A percentile compares a stretch with the other conserved stretches of the same genome.
Evolutionary conservation across 2,329 filamentous ascomycete species (phyloP).

Genomic region (Magnaporthales sp.): DNA sequence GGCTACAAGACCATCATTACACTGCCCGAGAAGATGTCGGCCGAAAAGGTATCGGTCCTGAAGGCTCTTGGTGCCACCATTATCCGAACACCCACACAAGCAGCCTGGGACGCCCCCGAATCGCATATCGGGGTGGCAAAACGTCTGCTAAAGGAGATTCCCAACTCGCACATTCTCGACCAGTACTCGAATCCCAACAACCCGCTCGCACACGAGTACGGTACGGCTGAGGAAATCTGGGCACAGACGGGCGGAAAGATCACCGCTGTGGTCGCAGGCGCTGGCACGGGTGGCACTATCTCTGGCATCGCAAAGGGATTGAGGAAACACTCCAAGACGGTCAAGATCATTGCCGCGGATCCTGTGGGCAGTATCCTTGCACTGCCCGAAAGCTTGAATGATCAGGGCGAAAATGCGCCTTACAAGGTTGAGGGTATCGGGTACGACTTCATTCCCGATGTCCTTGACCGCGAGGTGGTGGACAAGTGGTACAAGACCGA

Average conservation of each 20-base stretch:
- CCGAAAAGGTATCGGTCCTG: slow-evolving; percentile 93
- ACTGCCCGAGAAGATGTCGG: slow-evolving; percentile 97
- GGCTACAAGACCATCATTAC: slow-evolving; percentile 99
- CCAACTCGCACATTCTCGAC: slow-evolving; percentile 93
- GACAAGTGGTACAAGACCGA: slow-evolving; percentile 99
- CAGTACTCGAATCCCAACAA: slow-evolving; percentile 93
- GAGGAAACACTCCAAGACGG: slow-evolving; percentile 72
- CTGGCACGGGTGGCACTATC: slow-evolving; percentile 92
- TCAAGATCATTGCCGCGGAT: slow-evolving; percentile 90
- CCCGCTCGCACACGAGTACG: slow-evolving; percentile 84
- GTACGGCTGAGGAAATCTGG: slow-evolving; percentile 96
- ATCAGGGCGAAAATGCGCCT: slow-evolving; percentile 67
- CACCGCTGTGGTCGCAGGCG: slow-evolving; percentile 78
- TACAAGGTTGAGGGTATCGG: slow-evolving; percentile 99
- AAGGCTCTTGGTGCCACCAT: slow-evolving; percentile 93
- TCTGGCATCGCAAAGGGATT: slow-evolving; percentile 80
- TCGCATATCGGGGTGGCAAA: slow-evolving; percentile 93
- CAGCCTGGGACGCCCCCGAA: slow-evolving; percentile 89
- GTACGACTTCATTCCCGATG: slow-evolving; percentile 96
- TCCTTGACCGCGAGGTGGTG: slow-evolving; percentile 70
- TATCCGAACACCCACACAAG: slow-evolving; percentile 92
- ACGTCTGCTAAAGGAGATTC: slow-evolving; percentile 87
- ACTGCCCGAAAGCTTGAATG: slow-evolving; percentile 69
- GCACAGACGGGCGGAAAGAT: slow-evolving; percentile 77
- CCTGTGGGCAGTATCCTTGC: slow-evolving; percentile 89